These are phyloP conservation scores for Entomortierella parvispora DNA, from an alignment of 192 early-diverging fungal species.

Conservation along the genomic window DNA sequence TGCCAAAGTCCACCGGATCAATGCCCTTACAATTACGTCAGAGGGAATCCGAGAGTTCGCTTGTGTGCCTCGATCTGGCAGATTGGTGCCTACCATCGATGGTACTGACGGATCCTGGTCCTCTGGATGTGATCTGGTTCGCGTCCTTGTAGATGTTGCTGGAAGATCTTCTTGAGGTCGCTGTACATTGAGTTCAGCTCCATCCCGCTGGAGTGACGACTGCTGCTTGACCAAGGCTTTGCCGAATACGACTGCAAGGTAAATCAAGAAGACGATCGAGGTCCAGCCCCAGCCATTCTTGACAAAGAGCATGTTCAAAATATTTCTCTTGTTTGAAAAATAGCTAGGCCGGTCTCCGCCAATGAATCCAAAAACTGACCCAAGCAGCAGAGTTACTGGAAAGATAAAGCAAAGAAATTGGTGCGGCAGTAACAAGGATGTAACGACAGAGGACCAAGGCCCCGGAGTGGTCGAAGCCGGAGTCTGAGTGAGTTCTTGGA, in stretches of 20 bases:
- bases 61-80: slow-evolving; percentile 5
- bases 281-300: slow-evolving; percentile 95
- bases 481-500: slow-evolving; percentile 3
- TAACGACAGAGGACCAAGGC: too few relatives aligned
- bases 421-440: slow-evolving; percentile 18
- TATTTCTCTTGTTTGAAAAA: slow-evolving; percentile 78
- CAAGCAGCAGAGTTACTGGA: slow-evolving; percentile 25
- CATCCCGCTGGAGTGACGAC: slow-evolving; percentile 6
- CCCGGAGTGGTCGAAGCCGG: not conserved
- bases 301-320: slow-evolving; percentile 81
- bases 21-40: slow-evolving; percentile 17
- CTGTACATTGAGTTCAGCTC: not conserved
- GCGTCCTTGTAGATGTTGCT: not conserved
- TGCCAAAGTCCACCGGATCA: slow-evolving; percentile 65
- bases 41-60: slow-evolving; percentile 13
- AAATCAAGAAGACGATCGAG: slow-evolving; percentile 63
- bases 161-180: not conserved
- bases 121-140: not conserved
- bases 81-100: slow-evolving; percentile 14
- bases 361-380: slow-evolving; percentile 31
- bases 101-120: not conserved
- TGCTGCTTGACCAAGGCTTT: slow-evolving; percentile 30
- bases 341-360: slow-evolving; percentile 28
- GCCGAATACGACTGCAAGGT: slow-evolving; percentile 54
- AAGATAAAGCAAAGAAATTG: slow-evolving; percentile 34